Base-by-base conservation (phyloP, 768 basidiomycete genomes). In the Pulveroboletus frians region DNA sequence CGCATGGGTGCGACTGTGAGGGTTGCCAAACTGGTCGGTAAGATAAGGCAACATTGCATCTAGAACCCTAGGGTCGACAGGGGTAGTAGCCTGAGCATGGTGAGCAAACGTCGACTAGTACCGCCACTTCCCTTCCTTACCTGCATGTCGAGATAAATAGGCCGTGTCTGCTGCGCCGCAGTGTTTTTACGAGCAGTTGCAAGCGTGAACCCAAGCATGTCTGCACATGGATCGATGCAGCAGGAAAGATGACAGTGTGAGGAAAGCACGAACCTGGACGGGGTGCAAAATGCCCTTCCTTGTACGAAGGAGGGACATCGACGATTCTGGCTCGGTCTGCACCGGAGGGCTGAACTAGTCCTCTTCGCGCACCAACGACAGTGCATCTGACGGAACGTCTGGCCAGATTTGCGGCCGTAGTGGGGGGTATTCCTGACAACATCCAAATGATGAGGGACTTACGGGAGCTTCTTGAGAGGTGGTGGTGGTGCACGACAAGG, bases 81-180 rank as follows among this genome's bases (percentile, higher is more conserved):
- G 96, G 21, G 96, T 98, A 2, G 96, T 99, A 5, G 96, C 96
- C 90, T 95, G 57, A 13, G 15, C 14, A 39, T 27, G 40, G 45
- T 56, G 49, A 56, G 59, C 39, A 26, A 32, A 47, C 23, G 17
- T 21, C 11, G 3, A 41, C 15, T 21, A 37, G 10, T 13, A 32
- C 13, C 15, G 44, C 9, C 5, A 38, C 4, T 36, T 32, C 21
- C 30, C 61, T 39, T 39, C 63, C 79, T 52, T 47, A 85, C 92
- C 80, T 96, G 94, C 89, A 95, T 88, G 69, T 99, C 96, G 41
- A 99, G 81, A 69, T 99, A 99, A 55, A 99, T 97, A 15, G 96
- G 93, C 27, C 92, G 79, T 26, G 77, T 76, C 69, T 85, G 86
- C 47, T 77, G 77, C 42, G 75, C 72, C 43, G 76, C 50, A 9